These are phyloP conservation scores for Acer campestre DNA, from an alignment of 345 rosid species.

Conservation along the genomic window DNA sequence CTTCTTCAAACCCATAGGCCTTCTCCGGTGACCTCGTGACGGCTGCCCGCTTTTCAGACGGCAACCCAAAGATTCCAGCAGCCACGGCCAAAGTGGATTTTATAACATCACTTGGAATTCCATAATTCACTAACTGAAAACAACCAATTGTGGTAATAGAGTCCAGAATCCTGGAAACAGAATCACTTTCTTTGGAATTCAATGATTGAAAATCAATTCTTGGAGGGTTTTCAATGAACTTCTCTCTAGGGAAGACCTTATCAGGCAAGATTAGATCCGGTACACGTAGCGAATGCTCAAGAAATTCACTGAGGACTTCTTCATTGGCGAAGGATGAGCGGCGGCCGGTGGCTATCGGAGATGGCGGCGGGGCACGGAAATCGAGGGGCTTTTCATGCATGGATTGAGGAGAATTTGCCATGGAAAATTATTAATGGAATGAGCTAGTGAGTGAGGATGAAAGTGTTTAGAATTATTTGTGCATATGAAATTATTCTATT, in stretches of 20 bases:
- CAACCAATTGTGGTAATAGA: slow-evolving; percentile 68
- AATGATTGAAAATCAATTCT: slow-evolving; percentile 53
- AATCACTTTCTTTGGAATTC: slow-evolving; percentile 27
- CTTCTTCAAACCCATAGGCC: slow-evolving; percentile 57
- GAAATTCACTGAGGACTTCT: slow-evolving; percentile 70
- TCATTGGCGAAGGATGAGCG: slow-evolving; percentile 78
- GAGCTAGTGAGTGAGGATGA: neutral
- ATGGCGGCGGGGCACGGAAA: slow-evolving; percentile 91
- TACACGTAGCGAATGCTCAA: slow-evolving; percentile 70
- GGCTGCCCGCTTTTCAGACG: slow-evolving; percentile 40
- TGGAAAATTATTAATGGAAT: neutral
- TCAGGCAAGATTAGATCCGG: slow-evolving; percentile 83
- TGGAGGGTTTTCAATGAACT: slow-evolving; percentile 59
- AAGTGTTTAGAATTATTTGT: neutral
- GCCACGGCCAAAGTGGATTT: slow-evolving; percentile 40
- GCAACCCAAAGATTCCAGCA: slow-evolving; percentile 44
- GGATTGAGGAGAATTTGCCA: slow-evolving; percentile 46
- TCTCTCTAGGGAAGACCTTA: slow-evolving; percentile 74
- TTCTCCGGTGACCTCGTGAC: slow-evolving; percentile 51
- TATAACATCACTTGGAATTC: slow-evolving; percentile 45
- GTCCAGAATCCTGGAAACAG: slow-evolving; percentile 42
- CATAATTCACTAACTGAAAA: slow-evolving; percentile 75
- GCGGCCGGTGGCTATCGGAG: slow-evolving; percentile 73
- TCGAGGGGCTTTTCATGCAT: slow-evolving; percentile 60
- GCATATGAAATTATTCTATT: slow-evolving; percentile 3